These are phyloP conservation scores for Saccharomyces hybrid DNA, from an alignment of 1,139 yeast species.

Conservation along the genomic window DNA sequence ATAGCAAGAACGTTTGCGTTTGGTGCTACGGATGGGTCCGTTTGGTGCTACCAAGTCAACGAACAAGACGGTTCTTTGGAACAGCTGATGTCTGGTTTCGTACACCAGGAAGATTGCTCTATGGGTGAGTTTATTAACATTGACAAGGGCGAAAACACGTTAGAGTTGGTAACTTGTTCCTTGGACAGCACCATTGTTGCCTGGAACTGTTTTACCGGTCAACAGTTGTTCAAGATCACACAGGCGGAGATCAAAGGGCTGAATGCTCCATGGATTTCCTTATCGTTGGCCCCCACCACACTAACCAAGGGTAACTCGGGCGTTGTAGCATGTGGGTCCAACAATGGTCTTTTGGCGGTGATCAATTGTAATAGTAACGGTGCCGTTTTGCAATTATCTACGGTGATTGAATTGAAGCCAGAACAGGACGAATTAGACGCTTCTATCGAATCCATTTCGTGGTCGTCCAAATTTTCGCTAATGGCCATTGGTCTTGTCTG, in stretches of 20 bases:
- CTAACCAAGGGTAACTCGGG: conserved; percentile 36
- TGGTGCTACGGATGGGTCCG: conserved; percentile 89
- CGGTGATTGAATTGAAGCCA: conserved; percentile 55
- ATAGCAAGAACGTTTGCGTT: conserved; percentile 74
- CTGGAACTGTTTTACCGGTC: conserved; percentile 85
- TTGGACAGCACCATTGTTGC: conserved; percentile 81
- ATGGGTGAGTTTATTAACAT: conserved; percentile 66
- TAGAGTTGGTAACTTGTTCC: conserved; percentile 68
- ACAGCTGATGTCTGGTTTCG: conserved; percentile 72
- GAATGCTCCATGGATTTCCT: conserved; percentile 82
- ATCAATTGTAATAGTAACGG: conserved; percentile 65
- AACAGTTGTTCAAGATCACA: conserved; percentile 53
- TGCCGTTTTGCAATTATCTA: conserved; percentile 51
- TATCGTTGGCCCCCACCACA: conserved; percentile 46
- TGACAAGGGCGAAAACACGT: conserved; percentile 51
- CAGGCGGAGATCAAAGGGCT: conserved; percentile 62
- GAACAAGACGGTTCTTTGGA: conserved; percentile 46
- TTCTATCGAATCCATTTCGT: conserved; percentile 77
- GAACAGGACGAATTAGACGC: conserved; percentile 64
- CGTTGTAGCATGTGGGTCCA: conserved; percentile 58
- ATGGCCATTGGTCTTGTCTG: conserved; percentile 86
- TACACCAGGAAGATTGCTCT: conserved; percentile 73
- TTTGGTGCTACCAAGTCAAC: conserved; percentile 86
- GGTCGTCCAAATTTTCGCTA: conserved; percentile 62
- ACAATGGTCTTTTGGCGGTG: conserved; percentile 78